Evolutionary conservation across 352 stramenopile species (phyloP).

Genomic region (Phytopythium chamaehyphon): DNA sequence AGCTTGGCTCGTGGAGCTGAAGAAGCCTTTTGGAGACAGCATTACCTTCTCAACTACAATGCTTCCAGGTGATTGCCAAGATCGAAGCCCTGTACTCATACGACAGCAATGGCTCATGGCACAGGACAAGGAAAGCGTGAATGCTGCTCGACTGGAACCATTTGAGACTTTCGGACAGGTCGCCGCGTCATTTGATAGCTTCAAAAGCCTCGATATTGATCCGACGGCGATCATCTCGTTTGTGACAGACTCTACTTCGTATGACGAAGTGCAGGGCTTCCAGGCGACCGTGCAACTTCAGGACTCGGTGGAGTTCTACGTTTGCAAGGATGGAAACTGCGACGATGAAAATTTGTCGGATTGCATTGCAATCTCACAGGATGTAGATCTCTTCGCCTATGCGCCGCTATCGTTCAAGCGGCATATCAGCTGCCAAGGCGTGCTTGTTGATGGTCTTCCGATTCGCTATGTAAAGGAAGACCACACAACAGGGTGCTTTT

Average conservation of each 20-base stretch:
- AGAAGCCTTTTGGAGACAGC: constrained; percentile 10
- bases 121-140: constrained; percentile 2
- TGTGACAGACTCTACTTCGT: constrained; percentile 28
- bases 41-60: constrained; percentile 31
- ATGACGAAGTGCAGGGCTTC: constrained; percentile 14
- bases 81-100: constrained; percentile 5
- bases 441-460: constrained; percentile 32
- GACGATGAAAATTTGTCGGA: constrained; percentile 11
- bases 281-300: constrained; percentile 15
- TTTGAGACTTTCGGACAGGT: constrained; percentile 32
- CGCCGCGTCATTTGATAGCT: constrained; percentile 8
- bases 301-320: constrained; percentile 31
- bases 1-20: constrained; percentile 35
- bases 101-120: constrained; percentile 14
- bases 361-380: constrained; percentile 25
- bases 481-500: constrained; percentile 46
- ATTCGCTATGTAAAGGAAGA: constrained; percentile 37
- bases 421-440: constrained; percentile 24
- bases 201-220: not conserved
- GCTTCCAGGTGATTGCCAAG: constrained; percentile 38
- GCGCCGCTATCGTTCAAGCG: constrained; percentile 49
- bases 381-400: constrained; percentile 57
- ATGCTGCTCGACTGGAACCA: constrained; percentile 20
- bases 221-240: constrained; percentile 33
- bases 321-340: constrained; percentile 17